A percentile compares a stretch with the other conserved stretches of the same genome.
These are phyloP conservation scores for Alnus rubra DNA, from an alignment of 306 rosid species.

Conservation along the genomic window DNA sequence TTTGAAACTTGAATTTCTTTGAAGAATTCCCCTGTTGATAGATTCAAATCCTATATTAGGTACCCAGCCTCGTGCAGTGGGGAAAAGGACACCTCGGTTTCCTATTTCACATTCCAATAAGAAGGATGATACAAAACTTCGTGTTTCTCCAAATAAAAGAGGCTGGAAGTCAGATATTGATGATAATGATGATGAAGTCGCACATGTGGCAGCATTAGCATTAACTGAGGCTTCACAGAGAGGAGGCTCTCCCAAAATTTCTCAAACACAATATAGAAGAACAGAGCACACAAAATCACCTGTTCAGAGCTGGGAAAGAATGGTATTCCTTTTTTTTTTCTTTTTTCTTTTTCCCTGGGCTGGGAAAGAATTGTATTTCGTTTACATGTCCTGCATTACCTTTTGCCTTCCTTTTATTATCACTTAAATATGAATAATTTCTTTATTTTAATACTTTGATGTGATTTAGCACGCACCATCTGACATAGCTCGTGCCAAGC, in stretches of 20 bases:
- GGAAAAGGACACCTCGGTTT: conserved; percentile 79
- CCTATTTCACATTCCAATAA: conserved; percentile 54
- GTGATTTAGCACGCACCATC: conserved; percentile 45
- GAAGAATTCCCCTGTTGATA: conserved; percentile 22
- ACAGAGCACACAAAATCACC: conserved; percentile 44
- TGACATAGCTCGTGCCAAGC: conserved; percentile 28
- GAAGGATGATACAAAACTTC: conserved; percentile 44
- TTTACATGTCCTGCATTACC: conserved; percentile 1
- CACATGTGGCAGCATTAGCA: conserved; percentile 54
- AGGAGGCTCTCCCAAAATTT: conserved; percentile 62
- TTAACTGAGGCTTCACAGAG: conserved; percentile 71
- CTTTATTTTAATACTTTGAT: conserved; percentile 25
- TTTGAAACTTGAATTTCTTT: conserved; percentile 6
- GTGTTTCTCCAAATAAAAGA: conserved; percentile 47
- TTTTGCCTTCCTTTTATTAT: conserved; percentile 24
- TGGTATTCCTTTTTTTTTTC: conserved; percentile 27
- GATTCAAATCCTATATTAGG: conserved; percentile 43
- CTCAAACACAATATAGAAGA: conserved; percentile 45
- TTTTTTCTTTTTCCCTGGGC: conserved; percentile 14
- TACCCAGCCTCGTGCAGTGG: conserved; percentile 70
- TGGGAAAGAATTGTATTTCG: conserved; percentile 37
- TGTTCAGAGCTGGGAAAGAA: conserved; percentile 50
- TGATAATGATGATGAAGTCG: conserved; percentile 56
- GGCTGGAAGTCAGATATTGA: conserved; percentile 46
- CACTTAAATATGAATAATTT: conserved; percentile 9